Conservation (phyloP, 495 filamentous ascomycete species). For the Mytilinidion resinicola region DNA sequence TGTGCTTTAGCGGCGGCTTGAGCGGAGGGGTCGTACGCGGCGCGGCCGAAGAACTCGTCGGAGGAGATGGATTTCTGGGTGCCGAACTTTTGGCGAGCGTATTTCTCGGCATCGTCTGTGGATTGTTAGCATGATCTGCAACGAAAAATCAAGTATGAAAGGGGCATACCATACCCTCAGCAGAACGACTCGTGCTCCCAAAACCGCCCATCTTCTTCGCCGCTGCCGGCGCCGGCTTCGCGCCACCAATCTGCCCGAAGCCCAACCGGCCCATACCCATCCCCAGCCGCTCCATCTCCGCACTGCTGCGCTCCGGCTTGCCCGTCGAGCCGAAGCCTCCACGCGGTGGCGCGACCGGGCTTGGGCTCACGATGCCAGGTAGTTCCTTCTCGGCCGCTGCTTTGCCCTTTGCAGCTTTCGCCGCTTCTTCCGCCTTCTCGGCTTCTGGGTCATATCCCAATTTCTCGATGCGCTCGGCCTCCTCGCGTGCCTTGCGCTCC, state of each 20-base stretch:
- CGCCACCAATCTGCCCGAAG: constrained; percentile 77
- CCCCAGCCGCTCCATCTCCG: constrained; percentile 82
- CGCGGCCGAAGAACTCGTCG: constrained; percentile 95
- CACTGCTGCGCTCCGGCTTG: constrained; percentile 51
- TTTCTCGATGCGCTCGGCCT: constrained; percentile 92
- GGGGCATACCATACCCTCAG: constrained; percentile 56
- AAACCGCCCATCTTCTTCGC: constrained; percentile 72
- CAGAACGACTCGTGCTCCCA: constrained; percentile 58
- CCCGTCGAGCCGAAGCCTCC: constrained; percentile 53
- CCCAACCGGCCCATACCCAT: constrained; percentile 85
- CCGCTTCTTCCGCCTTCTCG: constrained; percentile 56
- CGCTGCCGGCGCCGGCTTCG: constrained; percentile 49
- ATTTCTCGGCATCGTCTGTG: constrained; percentile 63
- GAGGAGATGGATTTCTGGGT: constrained; percentile 92
- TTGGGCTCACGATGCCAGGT: constrained; percentile 60
- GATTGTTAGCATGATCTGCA: not conserved
- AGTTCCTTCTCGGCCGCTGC: constrained; percentile 1
- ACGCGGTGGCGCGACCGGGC: constrained; percentile 61
- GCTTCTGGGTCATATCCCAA: constrained; percentile 91
- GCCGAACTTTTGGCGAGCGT: constrained; percentile 78
- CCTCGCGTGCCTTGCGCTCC: constrained; percentile 93
- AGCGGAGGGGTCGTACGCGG: constrained; percentile 69
- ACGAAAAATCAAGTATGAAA: not conserved
- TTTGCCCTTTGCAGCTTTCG: constrained; percentile 3
- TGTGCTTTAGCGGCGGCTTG: constrained; percentile 81